A percentile compares a stretch with the other conserved stretches of the same genome.
These are phyloP conservation scores for Oxytropis ochrocephala DNA, from an alignment of 306 rosid species.

Conservation along the genomic window DNA sequence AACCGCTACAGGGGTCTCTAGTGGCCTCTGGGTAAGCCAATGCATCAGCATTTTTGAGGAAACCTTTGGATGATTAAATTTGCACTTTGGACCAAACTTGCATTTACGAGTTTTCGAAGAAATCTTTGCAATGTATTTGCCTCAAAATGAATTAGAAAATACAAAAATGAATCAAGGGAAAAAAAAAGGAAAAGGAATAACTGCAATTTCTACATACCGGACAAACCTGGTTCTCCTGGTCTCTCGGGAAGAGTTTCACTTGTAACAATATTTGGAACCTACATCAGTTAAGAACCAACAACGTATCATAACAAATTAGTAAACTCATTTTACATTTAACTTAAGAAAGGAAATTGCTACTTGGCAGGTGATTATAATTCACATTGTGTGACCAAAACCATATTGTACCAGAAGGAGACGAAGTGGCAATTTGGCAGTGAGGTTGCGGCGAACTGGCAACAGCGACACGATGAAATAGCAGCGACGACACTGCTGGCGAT, in stretches of 20 bases:
- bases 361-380: slow-evolving; percentile 2
- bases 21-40: slow-evolving; percentile 77
- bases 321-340: not conserved
- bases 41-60: slow-evolving; percentile 54
- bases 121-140: slow-evolving; percentile 48
- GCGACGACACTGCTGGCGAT: too few relatives aligned
- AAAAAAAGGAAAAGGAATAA: not conserved
- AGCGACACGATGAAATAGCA: too few relatives aligned
- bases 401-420: too few relatives aligned
- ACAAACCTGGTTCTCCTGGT: slow-evolving; percentile 84
- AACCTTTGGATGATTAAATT: slow-evolving; percentile 87
- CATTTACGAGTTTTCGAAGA: slow-evolving; percentile 88
- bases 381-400: slow-evolving; percentile 3
- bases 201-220: slow-evolving; percentile 58
- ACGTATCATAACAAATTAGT: slow-evolving; percentile 16
- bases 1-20: slow-evolving; percentile 79
- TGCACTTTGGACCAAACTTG: slow-evolving; percentile 89
- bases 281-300: slow-evolving; percentile 22
- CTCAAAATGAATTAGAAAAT: slow-evolving; percentile 21
- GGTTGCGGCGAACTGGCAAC: too few relatives aligned
- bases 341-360: not conserved
- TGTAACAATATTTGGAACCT: slow-evolving; percentile 62
- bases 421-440: too few relatives aligned
- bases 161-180: slow-evolving; percentile 14
- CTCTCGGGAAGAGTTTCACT: slow-evolving; percentile 83